Evolutionary conservation across 2,329 filamentous ascomycete species (phyloP).

Genomic region (Fusarium albidum): DNA sequence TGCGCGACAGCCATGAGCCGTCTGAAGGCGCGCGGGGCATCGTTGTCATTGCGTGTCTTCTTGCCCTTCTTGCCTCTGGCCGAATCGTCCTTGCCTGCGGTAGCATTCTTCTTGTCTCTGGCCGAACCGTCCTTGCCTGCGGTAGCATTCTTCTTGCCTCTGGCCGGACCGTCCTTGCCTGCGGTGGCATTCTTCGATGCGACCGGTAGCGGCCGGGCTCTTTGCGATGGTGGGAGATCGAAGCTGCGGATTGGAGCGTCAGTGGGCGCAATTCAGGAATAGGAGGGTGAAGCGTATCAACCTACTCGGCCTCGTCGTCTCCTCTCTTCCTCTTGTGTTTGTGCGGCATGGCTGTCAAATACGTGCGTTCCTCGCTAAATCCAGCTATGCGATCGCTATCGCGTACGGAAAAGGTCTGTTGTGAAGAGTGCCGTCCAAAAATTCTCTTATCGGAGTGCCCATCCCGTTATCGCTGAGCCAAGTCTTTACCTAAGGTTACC

Average conservation of each 20-base stretch:
- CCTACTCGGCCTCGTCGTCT: constrained; percentile 50
- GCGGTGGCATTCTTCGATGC: constrained; percentile 43
- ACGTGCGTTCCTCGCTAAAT: neutral
- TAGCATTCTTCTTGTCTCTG: constrained; percentile 48
- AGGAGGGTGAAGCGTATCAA: neutral
- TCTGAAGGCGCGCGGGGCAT: constrained; percentile 88
- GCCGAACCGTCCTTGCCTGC: constrained; percentile 38
- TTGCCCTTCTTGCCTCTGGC: constrained; percentile 51
- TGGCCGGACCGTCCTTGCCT: constrained; percentile 46
- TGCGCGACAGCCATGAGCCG: constrained; percentile 80
- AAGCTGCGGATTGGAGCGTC: constrained; percentile 47
- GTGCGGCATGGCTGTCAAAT: constrained; percentile 72
- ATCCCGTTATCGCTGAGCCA: constrained; percentile 19
- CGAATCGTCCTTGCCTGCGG: constrained; percentile 37
- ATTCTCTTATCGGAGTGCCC: constrained; percentile 36
- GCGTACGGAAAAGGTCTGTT: neutral
- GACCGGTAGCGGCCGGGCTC: constrained; percentile 60
- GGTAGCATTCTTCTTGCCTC: too few species aligned
- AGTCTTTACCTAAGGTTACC: neutral
- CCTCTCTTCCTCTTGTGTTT: constrained; percentile 78
- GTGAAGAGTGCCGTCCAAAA: constrained; percentile 26
- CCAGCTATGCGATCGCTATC: neutral
- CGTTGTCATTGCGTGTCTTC: constrained; percentile 67
- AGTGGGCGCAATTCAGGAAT: constrained; percentile 17
- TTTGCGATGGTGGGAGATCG: constrained; percentile 58